Evolutionary conservation across 768 basidiomycete species (phyloP), one percentile per base, ranked within the genome.

Genomic region (Amyloporia xantha): DNA sequence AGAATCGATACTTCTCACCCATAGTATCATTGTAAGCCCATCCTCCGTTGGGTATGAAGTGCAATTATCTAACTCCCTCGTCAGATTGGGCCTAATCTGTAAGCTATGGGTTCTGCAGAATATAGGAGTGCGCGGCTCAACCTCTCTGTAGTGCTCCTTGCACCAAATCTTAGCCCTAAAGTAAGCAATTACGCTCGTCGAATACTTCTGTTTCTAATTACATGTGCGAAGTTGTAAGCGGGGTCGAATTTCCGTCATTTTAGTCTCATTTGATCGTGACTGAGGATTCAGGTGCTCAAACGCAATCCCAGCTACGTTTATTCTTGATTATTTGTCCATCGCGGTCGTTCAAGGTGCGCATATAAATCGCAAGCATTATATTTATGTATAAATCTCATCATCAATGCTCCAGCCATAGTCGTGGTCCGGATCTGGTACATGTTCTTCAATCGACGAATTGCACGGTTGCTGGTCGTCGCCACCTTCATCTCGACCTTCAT

Each of bases 341-440:
- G 49, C 48, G 10, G 21, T 54, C 15, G 50, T 53, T 4, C 52
- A 59, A 47, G 52, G 55, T 54, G 19, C 24, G 50, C n/a, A 12
- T 24, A 13, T 26, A 11, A 12, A 33, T 15, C 20, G 12, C 33
- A 5, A 45, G n/a, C 27, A 20, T 10, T 13, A 26, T 20, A 11
- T 11, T 10, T 20, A 44, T 21, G 15, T 21, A 11, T n/a, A n/a
- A 20, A 1, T 17, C 9, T 3, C 25, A 41, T 21, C 28, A 15
- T 21, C 2, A 12, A 17, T 21, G 25, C 17, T 37, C 39, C 12
- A 57, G 58, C 53, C 11, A 52, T 59, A 45, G 52, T 59, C 27
- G 58, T 59, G 17, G 44, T 59, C 20, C 55, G 58, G 9, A 56
- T 56, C 12, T 59, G 58, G 51, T 54, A 56, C 36, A 51, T 59